Base-by-base conservation (phyloP, 2,329 filamentous ascomycete genomes). In the Colletotrichum liriopes region DNA sequence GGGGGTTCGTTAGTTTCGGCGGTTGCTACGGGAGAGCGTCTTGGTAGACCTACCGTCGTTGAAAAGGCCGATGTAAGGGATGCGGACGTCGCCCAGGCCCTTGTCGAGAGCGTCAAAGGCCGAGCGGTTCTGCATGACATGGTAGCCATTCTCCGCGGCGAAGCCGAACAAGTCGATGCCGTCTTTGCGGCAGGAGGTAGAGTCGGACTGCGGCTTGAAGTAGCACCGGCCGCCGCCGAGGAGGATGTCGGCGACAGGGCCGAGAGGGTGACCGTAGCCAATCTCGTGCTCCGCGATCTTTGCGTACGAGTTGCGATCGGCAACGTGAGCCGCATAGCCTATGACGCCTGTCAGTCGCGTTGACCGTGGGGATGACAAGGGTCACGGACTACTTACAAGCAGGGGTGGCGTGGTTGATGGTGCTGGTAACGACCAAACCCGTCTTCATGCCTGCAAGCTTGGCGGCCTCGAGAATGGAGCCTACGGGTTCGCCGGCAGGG, bases 401-500 rank as follows among this genome's bases (percentile, higher is more conserved):
- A 43, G 75, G 79, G 20, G 76, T 81, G 61, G 75, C 79, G 65
- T 83, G 79, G 74, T 82, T 83, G 74, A 84, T 83, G 41, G 78
- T 81, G 9, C 78, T 81, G 2, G 82, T 84, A 5, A 83, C 82
- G n/a, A 84, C 81, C n/a, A 84, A 78, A 16, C 81, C 82, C 18
- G 82, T 84, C 75, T 80, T 81, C 74, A 80, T 82, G 45, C 82
- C 82, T 41, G 80, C 77, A 41, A 81, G 73, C 72, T 83, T 81
- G 16, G 82, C 82, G 11, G 82, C 81, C 74, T 84, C 82, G 49
- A 84, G 77, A 26, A 84, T 80, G 23, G 80, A 82, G 45, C 80
- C 82, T 23, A 82, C 79, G 23, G 81, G 81, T 18, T 77, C 75
- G 8, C 77, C 78, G 49, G 79, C 77, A 7, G 78, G 75, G 63